Base-by-base conservation (phyloP, 1,139 yeast genomes). In the Taphrina confusa region DNA sequence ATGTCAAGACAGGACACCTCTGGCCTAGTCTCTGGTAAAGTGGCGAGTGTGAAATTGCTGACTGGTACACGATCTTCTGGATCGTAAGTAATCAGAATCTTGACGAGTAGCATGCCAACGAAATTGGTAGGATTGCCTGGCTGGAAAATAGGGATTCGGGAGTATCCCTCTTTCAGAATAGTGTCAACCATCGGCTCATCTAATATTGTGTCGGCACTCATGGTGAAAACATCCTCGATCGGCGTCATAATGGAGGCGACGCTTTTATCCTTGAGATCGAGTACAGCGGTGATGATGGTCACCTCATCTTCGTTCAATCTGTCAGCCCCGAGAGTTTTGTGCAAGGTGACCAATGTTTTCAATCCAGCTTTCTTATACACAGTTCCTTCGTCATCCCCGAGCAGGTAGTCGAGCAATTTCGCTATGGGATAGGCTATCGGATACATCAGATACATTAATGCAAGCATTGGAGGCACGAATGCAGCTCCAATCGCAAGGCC, bases 361-460 rank as follows among this genome's bases (percentile, higher is more conserved):
- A 92, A 80, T 0, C 97, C 97, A 2, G 92, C 87, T 71, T 89
- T 88, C 71, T 89, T 89, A 74, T 92, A 92, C 49, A 91, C 83
- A 1, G 96, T 90, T 28, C 98, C 97, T 72, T 92, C 97, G 73
- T 90, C 96, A 73, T 92, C 96, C 57, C 98, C 98, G 52, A 92
- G 78, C 52, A 85, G 79, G 68, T 81, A 80, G 73, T 92, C 98
- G 67, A 92, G 78, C 51, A 92, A 76, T 66, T 82, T 69, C 0
- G 97, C 94, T 64, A 86, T 84, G 1, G 98, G 98, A 70, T 88
- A 89, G 0, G 97, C 96, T 49, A 92, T 78, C 0, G 97, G 97
- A 71, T 87, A 90, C 88, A 90, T 83, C 57, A 84, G 54, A 72
- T 91, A 90, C 97, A 92, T 92, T 71, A 92, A 78, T 1, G 78